Evolutionary conservation across 257 asterid species (phyloP), one percentile per base, ranked within the genome.

Genomic region (Plantago ovata): DNA sequence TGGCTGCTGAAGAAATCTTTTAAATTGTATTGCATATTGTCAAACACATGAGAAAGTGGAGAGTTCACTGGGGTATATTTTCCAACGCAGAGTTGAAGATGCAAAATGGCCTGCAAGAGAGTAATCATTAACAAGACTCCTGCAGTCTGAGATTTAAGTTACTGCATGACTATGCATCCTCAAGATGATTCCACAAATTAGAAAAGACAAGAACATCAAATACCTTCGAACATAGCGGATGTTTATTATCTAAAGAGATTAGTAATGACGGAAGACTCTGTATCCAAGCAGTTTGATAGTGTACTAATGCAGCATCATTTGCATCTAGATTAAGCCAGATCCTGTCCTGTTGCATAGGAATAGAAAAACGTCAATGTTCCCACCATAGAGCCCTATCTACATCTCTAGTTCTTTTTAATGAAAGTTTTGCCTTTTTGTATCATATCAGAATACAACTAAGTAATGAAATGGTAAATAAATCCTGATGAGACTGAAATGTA

Each of bases 251-350:
- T 72, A 92, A 72, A 39, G 59, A 72, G 49, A 81, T 50, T 47
- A 92, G 83, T 79, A 88, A 68, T 9, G 81, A 66, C 60, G 97
- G 95, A 70, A 92, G 86, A 71, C 76, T 78, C 50, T 69, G 77
- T 45, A 86, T 73, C 98, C 97, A 92, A 23, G 69, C 38, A 13
- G 73, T 75, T 64, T 76, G 85, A 66, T 74, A 70, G 60, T 69
- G 66, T 64, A 78, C 73, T 42, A 88, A 60, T 65, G 76, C 61
- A 56, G 93, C 78, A 72, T 83, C 87, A 56, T 65, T 51, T 44
- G 72, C 58, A 65, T 77, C 81, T 38, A 67, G 58, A 71, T 60
- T 63, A 20, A 69, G 65, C 66, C 70, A 68, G 62, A 72, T 72
- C 69, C 73, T 68, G 64, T 82, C 93, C 95, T 92, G 77, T 53